Evolutionary conservation across 805 yeast species (phyloP), one percentile per base, ranked within the genome.

Genomic region (Kodamaea leandrae): DNA sequence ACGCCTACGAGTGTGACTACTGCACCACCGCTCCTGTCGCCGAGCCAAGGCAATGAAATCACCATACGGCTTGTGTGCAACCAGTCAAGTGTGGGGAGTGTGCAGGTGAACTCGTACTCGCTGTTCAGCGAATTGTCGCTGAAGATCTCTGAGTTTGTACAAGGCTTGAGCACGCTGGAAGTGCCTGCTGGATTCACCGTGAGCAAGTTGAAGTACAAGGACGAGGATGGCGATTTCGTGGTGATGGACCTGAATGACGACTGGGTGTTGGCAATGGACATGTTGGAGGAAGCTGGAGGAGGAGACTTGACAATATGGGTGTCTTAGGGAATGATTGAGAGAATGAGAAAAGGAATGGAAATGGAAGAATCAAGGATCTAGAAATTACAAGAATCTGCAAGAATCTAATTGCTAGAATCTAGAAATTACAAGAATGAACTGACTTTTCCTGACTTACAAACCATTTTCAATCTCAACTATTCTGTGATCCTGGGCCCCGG

Each of bases 161-260:
- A 78, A 29, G 53, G 71, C 26, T 72, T 77, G 55, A 65, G 68
- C 8, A n/a, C 25, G 6, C 27, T 19, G 13, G 80, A 76, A 33
- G 68, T 87, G 42, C 64, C 76, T 34, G 75, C 68, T 32, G 78
- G 79, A 45, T 77, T 87, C 5, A 49, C 58, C 38, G 68, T 66
- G 18, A 63, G 57, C 58, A 76, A 83, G 53, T 72, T 93, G 46
- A 82, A 82, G 60, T 91, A 88, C 58, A 80, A 80, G 57, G 99
- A 93, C 61, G 99, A 93, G 63, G 99, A 93, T 58, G 96, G 95
- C 13, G 99, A 93, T 59, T 83, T 78, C 58, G 95, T 93, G 32
- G 80, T 85, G 36, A 78, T 91, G 63, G 85, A 82, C 50, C 78
- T 88, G 23, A 84, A 83, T 47, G 97, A 91, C 39, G 98, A 91